Conservation (phyloP, 371 early-diverging fungal species). For the Syncephalastrum racemosum region DNA sequence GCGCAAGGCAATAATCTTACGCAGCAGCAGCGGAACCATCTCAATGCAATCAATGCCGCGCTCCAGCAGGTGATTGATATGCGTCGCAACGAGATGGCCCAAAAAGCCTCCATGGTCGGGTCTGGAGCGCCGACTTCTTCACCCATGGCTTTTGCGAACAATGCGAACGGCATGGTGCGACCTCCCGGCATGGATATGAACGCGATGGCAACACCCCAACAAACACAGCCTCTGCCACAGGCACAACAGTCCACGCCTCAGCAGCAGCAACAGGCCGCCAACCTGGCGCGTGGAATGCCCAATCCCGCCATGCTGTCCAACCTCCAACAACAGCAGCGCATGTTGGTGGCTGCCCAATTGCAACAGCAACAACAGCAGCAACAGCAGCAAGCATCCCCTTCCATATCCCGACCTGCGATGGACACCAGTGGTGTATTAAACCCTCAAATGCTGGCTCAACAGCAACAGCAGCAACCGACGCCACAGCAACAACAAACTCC, state of each 20-base stretch:
- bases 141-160: constrained; percentile 12
- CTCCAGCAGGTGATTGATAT: constrained; percentile 11
- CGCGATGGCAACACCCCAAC: constrained; percentile 9
- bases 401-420: background rate
- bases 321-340: constrained; percentile 14
- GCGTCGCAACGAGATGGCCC: constrained; percentile 6
- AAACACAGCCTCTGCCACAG: constrained; percentile 3
- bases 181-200: too few relatives aligned
- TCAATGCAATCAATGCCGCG: constrained; percentile 16
- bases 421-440: background rate
- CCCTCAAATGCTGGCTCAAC: constrained; percentile 7
- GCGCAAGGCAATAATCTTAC: constrained; percentile 13
- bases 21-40: constrained; percentile 38
- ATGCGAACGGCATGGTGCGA: too few relatives aligned
- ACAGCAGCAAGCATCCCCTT: constrained; percentile 11
- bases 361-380: constrained; percentile 26
- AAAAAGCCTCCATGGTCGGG: background rate
- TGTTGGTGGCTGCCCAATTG: constrained; percentile 12
- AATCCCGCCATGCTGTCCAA: constrained; percentile 13
- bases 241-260: constrained; percentile 16
- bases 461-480: constrained; percentile 22
- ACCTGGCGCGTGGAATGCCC: constrained; percentile 6
- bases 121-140: constrained; percentile 11
- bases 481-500: constrained; percentile 31
- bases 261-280: constrained; percentile 19